Evolutionary conservation across 441 rosid genomes (phyloP), one percentile per base, ranked within the genome.

Genomic region (Daphne laureola): DNA sequence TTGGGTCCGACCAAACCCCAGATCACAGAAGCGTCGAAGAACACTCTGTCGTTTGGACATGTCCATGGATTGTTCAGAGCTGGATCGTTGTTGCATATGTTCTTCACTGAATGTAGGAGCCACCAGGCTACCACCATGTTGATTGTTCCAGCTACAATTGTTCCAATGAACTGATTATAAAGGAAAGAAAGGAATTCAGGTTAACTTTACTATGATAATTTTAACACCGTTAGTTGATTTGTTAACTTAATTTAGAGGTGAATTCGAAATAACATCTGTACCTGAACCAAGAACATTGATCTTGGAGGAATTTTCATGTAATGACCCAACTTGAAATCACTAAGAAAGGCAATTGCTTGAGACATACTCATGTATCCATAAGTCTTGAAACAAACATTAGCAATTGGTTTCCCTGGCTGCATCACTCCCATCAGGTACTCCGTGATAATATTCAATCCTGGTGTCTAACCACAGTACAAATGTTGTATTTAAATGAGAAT

Each of bases 281-380:
- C 81, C 89, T 82, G 83, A 53, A 77, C 80, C 41, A 75, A 56
- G 65, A 79, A 77, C 89, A 79, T 79, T 12, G 83, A 73, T 49
- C 70, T 70, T 14, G 89, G 86, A 48, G 89, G 89, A 47, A 82
- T 79, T 73, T 79, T 82, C 89, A 79, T 82, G 74, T 82, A 82
- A 61, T 82, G 86, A 40, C 89, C 82, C 9, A 82, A 68, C 67
- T 79, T 82, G 74, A 79, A 82, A 63, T 79, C 83, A 47, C 61
- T 64, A 46, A 82, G 83, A 52, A 82, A 82, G 17, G 81, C 69
- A 46, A 79, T 55, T 31, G 83, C 83, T 53, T 79, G 83, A 27
- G 75, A 54, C 89, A 77, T 82, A 78, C 85, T 82, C 31, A 82
- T 79, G 49, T 77, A 79, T 0, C 89, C 89, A 57, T 77, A 79